These are phyloP conservation scores for Hanseniaspora sp. DNA, from an alignment of 1,139 yeast genomes.

Conservation along the genomic window DNA sequence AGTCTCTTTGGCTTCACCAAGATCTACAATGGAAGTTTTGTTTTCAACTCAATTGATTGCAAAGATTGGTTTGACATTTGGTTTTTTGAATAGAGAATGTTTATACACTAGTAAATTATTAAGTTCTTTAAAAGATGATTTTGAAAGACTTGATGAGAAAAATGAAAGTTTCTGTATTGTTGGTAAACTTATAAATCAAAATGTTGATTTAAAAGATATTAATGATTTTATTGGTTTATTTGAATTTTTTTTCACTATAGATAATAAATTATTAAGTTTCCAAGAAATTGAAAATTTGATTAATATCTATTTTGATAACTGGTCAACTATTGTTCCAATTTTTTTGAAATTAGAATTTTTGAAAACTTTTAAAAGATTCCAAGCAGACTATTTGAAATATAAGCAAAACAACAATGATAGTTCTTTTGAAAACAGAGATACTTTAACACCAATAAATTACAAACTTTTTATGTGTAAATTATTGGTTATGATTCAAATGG, in stretches of 20 bases:
- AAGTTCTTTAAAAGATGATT: conserved; percentile 52
- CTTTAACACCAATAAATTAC: conserved; percentile 21
- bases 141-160: conserved; percentile 43
- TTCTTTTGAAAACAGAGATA: not conserved
- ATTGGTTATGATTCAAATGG: conserved; percentile 48
- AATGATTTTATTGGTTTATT: conserved; percentile 24
- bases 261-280: conserved; percentile 18
- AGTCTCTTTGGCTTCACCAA: conserved; percentile 62
- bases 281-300: conserved; percentile 29
- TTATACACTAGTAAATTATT: conserved; percentile 56
- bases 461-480: conserved; percentile 47
- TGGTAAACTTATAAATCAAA: conserved; percentile 14
- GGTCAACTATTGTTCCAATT: conserved; percentile 65
- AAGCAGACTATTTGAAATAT: conserved; percentile 34
- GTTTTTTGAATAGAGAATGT: conserved; percentile 59
- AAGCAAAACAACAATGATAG: not conserved
- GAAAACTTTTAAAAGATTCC: conserved; percentile 43
- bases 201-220: conserved; percentile 24
- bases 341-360: conserved; percentile 57
- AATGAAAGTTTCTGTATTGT: conserved; percentile 30
- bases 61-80: conserved; percentile 55
- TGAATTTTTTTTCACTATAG: conserved; percentile 21
- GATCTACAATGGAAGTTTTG: conserved; percentile 66
- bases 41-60: conserved; percentile 63
- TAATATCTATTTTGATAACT: conserved; percentile 52